Evolutionary conservation across 495 filamentous ascomycete genomes (phyloP).

Genomic region (Lentithecium fluviatile): DNA sequence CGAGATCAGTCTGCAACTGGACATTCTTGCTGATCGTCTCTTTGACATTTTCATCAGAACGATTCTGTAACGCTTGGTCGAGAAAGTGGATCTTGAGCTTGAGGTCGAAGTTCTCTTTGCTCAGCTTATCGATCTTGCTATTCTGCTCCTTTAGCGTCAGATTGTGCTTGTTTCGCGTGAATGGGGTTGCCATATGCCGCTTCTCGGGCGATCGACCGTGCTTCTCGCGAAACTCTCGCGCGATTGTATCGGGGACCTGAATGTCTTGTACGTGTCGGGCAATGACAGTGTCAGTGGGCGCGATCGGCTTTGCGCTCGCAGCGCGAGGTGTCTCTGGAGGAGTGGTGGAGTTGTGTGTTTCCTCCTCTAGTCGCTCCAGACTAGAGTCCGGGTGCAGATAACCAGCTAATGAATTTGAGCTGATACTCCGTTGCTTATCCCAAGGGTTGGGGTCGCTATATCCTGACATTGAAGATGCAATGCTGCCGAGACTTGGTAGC

Average conservation of each 20-base stretch:
- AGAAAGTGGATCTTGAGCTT: conserved; percentile 98
- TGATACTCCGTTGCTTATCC: conserved; percentile 45
- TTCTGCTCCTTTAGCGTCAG: conserved; percentile 96
- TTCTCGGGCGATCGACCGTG: conserved; percentile 58
- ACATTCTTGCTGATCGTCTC: conserved; percentile 97
- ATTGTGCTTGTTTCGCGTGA: conserved; percentile 66
- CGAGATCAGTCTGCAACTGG: conserved; percentile 84
- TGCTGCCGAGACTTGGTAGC: conserved; percentile 86
- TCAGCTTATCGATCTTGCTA: conserved; percentile 89
- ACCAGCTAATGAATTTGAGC: conserved; percentile 35
- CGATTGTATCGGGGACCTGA: conserved; percentile 83
- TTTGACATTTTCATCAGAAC: conserved; percentile 93
- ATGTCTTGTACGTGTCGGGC: conserved; percentile 84
- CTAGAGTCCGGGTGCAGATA: conserved; percentile 41
- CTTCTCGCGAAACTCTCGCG: conserved; percentile 73
- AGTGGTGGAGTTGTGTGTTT: conserved; percentile 48
- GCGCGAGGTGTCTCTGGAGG: conserved; percentile 57
- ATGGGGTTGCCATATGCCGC: conserved; percentile 40
- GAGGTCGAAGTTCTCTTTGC: conserved; percentile 95
- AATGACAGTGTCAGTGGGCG: conserved; percentile 85
- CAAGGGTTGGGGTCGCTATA: conserved; percentile 58
- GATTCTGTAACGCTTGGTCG: conserved; percentile 85
- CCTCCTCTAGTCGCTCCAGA: conserved; percentile 62
- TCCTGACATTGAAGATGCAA: conserved; percentile 87
- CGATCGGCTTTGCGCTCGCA: conserved; percentile 48